A percentile compares a stretch with the other conserved stretches of the same genome.
Evolutionary conservation across 768 basidiomycete species (phyloP).

Genomic region (Russula griseocarnosa): DNA sequence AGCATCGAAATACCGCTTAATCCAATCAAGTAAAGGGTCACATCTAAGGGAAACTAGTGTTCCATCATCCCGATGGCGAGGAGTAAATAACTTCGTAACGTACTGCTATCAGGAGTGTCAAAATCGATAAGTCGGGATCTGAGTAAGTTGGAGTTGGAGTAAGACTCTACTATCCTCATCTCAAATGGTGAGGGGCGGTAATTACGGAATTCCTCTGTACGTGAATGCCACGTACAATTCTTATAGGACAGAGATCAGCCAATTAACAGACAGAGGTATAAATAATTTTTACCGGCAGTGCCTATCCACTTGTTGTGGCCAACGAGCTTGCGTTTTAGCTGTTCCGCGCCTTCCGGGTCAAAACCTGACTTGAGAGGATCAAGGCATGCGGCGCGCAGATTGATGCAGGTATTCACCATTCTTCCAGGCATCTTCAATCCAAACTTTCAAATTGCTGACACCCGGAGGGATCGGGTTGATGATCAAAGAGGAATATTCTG

Average conservation of each 20-base stretch:
- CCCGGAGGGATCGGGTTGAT: conserved; percentile 58
- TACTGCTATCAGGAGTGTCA: conserved; percentile 48
- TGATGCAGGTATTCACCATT: conserved; percentile 43
- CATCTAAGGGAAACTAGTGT: conserved; percentile 34
- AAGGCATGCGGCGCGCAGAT: neutral
- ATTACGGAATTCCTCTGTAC: conserved; percentile 75
- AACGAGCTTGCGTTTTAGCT: conserved; percentile 51
- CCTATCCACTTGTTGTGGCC: conserved; percentile 77
- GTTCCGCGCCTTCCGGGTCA: conserved; percentile 61
- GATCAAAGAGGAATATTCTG: conserved; percentile 57
- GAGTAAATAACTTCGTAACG: conserved; percentile 6
- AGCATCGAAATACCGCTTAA: conserved; percentile 63
- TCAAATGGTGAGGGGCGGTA: neutral
- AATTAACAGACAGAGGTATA: neutral
- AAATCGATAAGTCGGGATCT: conserved; percentile 69
- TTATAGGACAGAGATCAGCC: conserved; percentile 32
- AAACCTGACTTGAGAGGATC: conserved; percentile 46
- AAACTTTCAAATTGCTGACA: conserved; percentile 66
- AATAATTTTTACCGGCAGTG: conserved; percentile 53
- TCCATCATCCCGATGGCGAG: neutral
- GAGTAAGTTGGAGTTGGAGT: conserved; percentile 18
- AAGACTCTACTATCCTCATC: conserved; percentile 2
- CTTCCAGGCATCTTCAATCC: conserved; percentile 82
- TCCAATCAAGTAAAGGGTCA: conserved; percentile 62
- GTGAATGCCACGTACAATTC: conserved; percentile 78